Evolutionary conservation across 441 rosid species (phyloP), one percentile per base, ranked within the genome.

Genomic region (Flueggea neowawraea): DNA sequence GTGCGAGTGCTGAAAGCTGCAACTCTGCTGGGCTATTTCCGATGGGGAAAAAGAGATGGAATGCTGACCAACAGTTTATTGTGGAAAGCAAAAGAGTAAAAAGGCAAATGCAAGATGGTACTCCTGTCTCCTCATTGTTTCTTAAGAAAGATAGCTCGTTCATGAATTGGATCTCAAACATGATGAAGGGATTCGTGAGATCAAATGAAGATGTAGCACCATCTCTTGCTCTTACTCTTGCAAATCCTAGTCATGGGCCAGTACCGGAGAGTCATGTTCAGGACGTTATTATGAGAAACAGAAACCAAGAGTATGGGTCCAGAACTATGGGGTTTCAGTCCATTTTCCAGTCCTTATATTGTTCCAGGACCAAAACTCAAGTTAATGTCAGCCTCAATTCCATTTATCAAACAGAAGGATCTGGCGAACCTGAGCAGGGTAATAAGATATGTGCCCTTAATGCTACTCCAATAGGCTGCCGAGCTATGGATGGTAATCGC

Each of bases 1-100:
- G 79, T 52, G 96, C 82, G 76, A 94, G 97, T 70, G 95, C 84
- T 39, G 99, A 94, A 75, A 90, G 97, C 66, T 90, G 96, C 64
- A 87, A 82, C 50, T 85, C 84, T 60, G 70, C 83, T 7, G 76
- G 85, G 64, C 62, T 73, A 36, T 69, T 76, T 61, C 72, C 79
- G 22, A 68, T 73, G 10, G 82, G 90, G 33, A 80, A 82, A 69
- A 85, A 76, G 71, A 68, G 68, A 55, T n/a, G 78, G 75, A 70
- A 74, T 62, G 65, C 71, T 76, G 96, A 87, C 62, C 81, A 79
- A 39, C 80, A 76, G 65, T 63, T 82, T 78, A 67, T 72, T 51
- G 69, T 64, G 0, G 83, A 84, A 61, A 86, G 80, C 68, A 91
- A 91, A 83, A 82, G 78, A 64, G 71, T 80, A 54, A 87, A 82